These are phyloP conservation scores for Cunninghamia lanceolata DNA, from an alignment of 75 land plant species.

Conservation along the genomic window DNA sequence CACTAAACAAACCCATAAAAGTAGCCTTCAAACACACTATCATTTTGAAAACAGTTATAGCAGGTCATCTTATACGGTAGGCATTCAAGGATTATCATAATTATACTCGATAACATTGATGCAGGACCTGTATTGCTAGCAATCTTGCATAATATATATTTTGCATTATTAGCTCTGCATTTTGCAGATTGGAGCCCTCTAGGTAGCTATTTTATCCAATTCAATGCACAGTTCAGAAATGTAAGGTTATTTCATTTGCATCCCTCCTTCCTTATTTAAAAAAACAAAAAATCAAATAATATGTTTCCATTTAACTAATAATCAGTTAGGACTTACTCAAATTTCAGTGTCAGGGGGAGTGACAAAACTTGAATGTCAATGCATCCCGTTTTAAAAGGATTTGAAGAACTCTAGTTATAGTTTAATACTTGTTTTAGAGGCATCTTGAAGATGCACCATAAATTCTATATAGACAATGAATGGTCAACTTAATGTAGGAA, in stretches of 20 bases:
- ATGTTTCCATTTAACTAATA: no score
- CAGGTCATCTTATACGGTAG: background rate
- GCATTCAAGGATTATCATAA: background rate
- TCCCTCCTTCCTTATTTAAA: background rate
- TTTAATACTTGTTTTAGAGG: background rate
- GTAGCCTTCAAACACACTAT: background rate
- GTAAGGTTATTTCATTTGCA: background rate
- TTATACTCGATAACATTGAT: background rate
- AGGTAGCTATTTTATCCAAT: no score
- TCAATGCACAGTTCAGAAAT: background rate
- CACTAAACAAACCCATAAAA: background rate
- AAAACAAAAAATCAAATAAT: no score
- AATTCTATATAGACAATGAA: background rate
- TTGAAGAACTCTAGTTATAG: background rate
- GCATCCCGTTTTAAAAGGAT: background rate
- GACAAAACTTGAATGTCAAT: background rate
- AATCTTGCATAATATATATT: background rate
- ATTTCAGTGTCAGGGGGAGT: no score
- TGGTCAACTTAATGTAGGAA: background rate
- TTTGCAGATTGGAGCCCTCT: background rate
- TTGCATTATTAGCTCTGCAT: background rate
- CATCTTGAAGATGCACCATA: background rate
- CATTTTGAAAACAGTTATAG: background rate
- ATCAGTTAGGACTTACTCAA: no score
- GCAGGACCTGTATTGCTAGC: background rate